A percentile compares a stretch with the other conserved stretches of the same genome.
Evolutionary conservation across 2,329 filamentous ascomycete genomes (phyloP).

Genomic region (Pezizomycotina sp.): DNA sequence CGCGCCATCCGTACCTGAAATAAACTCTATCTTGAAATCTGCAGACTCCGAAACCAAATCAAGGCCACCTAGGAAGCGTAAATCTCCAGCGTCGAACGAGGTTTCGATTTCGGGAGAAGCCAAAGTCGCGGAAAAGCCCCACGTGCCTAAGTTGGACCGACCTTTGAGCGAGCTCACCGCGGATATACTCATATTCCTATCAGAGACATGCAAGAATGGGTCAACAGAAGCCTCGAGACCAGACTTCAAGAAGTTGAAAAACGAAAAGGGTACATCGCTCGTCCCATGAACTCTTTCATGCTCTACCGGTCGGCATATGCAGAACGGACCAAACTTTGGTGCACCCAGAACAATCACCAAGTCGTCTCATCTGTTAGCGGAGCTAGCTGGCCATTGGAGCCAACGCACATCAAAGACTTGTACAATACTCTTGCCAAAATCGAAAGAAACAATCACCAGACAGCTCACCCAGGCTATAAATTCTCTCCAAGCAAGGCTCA

Average conservation of each 20-base stretch:
- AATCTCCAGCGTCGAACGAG: slow-evolving; percentile 12
- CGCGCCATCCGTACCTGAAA: too few relatives aligned
- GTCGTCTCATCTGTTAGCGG: slow-evolving; percentile 78
- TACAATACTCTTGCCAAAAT: slow-evolving; percentile 65
- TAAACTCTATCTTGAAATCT: neutral
- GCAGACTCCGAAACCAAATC: neutral
- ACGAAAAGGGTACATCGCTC: slow-evolving; percentile 63
- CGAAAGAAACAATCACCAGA: slow-evolving; percentile 69
- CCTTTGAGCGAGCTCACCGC: slow-evolving; percentile 57
- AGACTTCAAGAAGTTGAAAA: slow-evolving; percentile 52
- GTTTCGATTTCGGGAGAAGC: slow-evolving; percentile 23
- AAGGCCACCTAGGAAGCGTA: slow-evolving; percentile 13
- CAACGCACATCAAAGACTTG: slow-evolving; percentile 50
- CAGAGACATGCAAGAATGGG: slow-evolving; percentile 64
- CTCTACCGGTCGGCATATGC: slow-evolving; percentile 88
- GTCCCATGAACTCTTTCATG: slow-evolving; percentile 98
- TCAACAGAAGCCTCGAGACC: slow-evolving; percentile 50
- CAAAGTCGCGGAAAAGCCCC: slow-evolving; percentile 32
- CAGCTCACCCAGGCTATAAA: slow-evolving; percentile 80
- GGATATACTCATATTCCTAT: slow-evolving; percentile 46
- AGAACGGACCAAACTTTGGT: slow-evolving; percentile 66
- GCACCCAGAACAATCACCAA: slow-evolving; percentile 80
- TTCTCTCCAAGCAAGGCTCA: slow-evolving; percentile 67
- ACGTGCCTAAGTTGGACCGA: slow-evolving; percentile 41
- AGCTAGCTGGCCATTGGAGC: slow-evolving; percentile 68